Base-by-base conservation (phyloP, 129 eudicot species). In the Flaveria brownii region DNA sequence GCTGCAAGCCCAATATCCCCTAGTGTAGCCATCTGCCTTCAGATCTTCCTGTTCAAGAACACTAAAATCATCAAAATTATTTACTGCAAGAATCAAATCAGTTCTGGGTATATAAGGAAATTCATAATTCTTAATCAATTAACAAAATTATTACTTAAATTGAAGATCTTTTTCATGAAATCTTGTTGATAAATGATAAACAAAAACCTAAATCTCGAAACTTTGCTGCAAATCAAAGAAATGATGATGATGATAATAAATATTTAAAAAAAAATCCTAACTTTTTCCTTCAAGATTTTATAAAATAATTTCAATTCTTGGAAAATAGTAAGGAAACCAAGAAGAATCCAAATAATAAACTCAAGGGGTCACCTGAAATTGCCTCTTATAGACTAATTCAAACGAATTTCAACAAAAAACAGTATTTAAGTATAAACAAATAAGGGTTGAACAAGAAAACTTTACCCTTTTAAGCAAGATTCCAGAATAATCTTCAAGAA, bases 1-100 rank as follows among this genome's bases (percentile, higher is more conserved):
- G 97, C 97, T 11, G 97, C 84, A 46, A 89, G 85, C 25, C 91
- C 97, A 73, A 92, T 92, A 85, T 92, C 96, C 22, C 70, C 73
- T 69, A 89, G 78, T 20, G 97, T 87, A 30, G 97, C 97, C 97
- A 92, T 92, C 80, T 87, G 41, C 52, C 67, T 72, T 22, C 46
- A 4, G 76, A 70, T 15, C 68, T 68, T 45, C 80, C 85, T 86
- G 77, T 70, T 56, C 5, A 74, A 73, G 1, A 56, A 47, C 65
- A 71, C 9, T 13, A 74, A 12, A 71, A 15, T 36, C 16, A 63
- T 63, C 11, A 72, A 63, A n/a, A 33, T 22, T 15, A 15, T 36
- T 25, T 11, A 23, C 39, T 49, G 3, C 57, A 20, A 41, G 14
- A 26, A 9, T 25, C 11, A 52, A 33, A 41, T 52, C 11, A 23